Evolutionary conservation across 2,329 filamentous ascomycete species (phyloP).

Genomic region (Colletotrichum karsti): DNA sequence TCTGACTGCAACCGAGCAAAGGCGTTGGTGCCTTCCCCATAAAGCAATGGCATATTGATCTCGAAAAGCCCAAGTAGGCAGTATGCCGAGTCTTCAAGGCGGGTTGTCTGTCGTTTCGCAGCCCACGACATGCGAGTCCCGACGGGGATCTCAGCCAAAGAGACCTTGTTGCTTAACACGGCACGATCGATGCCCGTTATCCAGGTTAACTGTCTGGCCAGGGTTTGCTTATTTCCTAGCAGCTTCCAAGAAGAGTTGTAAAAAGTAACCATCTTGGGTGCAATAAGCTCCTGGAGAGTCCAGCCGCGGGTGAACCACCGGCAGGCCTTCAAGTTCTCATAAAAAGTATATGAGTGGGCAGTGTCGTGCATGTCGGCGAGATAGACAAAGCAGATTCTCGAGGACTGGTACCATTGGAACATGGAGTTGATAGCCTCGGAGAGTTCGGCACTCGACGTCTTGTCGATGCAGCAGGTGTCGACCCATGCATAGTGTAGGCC

Average conservation of each 20-base stretch:
- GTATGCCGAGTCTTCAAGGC: conserved; percentile 35
- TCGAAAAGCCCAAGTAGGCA: conserved; percentile 37
- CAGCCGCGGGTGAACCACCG: background rate
- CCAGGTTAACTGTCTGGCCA: background rate
- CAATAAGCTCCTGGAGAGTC: background rate
- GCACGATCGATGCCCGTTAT: background rate
- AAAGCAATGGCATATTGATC: conserved; percentile 36
- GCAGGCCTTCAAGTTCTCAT: background rate
- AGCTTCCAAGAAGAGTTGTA: background rate
- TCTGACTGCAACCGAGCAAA: conserved; percentile 31
- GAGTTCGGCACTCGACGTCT: background rate
- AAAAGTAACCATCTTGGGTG: background rate
- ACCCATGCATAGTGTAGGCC: background rate
- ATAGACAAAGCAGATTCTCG: background rate
- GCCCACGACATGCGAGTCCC: conserved; percentile 38
- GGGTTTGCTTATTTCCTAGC: background rate
- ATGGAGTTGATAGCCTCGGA: background rate
- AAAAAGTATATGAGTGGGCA: background rate
- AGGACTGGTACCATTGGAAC: background rate
- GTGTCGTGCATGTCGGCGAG: background rate
- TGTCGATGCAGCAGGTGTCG: conserved; percentile 9
- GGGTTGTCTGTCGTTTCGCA: conserved; percentile 31
- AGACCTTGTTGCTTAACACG: background rate
- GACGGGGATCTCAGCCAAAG: conserved; percentile 13
- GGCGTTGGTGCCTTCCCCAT: conserved; percentile 35